phyloP scores from a whole-genome alignment of 352 stramenopile genomes.

The Phytophthora constricta region DNA sequence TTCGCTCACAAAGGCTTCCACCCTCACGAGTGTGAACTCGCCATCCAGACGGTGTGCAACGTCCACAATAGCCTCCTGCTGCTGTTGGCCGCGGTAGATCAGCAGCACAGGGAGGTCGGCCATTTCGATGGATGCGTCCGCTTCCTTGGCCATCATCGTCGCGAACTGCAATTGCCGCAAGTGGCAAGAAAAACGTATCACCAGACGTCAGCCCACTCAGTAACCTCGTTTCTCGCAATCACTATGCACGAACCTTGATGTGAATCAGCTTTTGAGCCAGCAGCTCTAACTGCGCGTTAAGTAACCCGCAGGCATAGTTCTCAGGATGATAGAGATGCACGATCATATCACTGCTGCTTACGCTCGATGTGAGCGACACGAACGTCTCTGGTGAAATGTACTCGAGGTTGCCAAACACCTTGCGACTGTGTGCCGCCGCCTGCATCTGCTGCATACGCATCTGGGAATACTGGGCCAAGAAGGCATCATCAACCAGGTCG shows the following conservation, averaged over 20 bases:
- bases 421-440: constrained; percentile 36
- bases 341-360: constrained; percentile 35
- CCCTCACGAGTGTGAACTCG: constrained; percentile 66
- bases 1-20: constrained; percentile 46
- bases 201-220: neutral
- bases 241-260: constrained; percentile 54
- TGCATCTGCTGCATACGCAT: constrained; percentile 76
- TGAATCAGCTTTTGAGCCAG: constrained; percentile 64
- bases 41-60: constrained; percentile 61
- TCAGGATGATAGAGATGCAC: constrained; percentile 76
- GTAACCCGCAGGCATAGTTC: constrained; percentile 73
- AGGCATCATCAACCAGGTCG: constrained; percentile 59
- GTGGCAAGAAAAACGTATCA: constrained; percentile 1
- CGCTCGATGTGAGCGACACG: constrained; percentile 46
- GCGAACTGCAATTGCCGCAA: constrained; percentile 49
- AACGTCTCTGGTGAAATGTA: constrained; percentile 66
- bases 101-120: constrained; percentile 73
- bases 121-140: constrained; percentile 69
- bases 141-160: constrained; percentile 66
- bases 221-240: too few species aligned
- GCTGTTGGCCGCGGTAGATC: constrained; percentile 58
- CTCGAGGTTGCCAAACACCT: constrained; percentile 60
- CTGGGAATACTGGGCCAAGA: constrained; percentile 67
- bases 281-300: constrained; percentile 71
- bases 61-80: constrained; percentile 68